Percentiles rank a stretch among this genome's conserved stretches.
Evolutionary conservation across 257 asterid genomes (phyloP).

Genomic region (Nicotiana benthamiana): DNA sequence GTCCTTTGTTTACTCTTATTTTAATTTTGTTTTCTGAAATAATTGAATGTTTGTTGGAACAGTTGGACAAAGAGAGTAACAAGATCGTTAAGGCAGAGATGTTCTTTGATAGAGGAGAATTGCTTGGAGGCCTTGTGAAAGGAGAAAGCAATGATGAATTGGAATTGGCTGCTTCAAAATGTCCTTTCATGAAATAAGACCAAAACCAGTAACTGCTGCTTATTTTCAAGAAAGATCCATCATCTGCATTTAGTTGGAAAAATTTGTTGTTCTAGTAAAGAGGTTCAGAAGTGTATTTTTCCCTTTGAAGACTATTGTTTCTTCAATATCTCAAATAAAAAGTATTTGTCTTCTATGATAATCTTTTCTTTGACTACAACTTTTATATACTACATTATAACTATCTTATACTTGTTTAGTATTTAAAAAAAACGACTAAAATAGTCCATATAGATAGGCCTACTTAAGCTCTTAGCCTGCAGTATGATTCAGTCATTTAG

Average conservation of each 20-base stretch:
- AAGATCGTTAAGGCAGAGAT: conserved; percentile 50
- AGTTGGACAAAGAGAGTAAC: conserved; percentile 41
- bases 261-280: no score
- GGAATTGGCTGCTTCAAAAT: not conserved
- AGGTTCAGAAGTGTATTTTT: no score
- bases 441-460: no score
- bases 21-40: not conserved
- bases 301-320: not conserved
- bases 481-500: no score
- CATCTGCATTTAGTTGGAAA: no score
- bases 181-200: conserved; percentile 32
- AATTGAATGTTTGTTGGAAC: not conserved
- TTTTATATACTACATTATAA: not conserved
- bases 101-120: conserved; percentile 49
- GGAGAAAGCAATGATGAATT: conserved; percentile 14
- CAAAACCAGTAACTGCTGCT: not conserved
- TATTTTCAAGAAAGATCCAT: not conserved
- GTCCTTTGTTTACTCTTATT: not conserved
- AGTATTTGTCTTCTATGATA: not conserved
- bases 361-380: not conserved
- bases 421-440: no score
- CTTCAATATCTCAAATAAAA: not conserved
- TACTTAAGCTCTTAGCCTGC: no score
- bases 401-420: not conserved
- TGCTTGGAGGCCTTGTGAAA: conserved; percentile 48